Evolutionary conservation across 129 eudicot species (phyloP), one percentile per base, ranked within the genome.

Genomic region (Helichrysum umbraculigerum): DNA sequence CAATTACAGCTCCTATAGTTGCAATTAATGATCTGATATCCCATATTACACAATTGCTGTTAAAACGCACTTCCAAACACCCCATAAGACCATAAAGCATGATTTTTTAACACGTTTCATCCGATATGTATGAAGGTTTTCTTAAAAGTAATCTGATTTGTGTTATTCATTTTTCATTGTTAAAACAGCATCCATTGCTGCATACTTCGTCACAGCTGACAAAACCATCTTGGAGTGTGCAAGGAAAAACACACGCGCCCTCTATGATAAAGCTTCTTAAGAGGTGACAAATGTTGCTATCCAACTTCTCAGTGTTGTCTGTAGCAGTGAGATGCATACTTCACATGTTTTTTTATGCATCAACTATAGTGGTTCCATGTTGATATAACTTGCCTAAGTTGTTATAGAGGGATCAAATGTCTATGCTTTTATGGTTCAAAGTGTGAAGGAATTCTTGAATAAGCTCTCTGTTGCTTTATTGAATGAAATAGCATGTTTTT

Each of bases 191-290:
- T 89, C 98, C 1, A 87, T 92, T 70, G 96, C 98, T 29, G 88
- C 93, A 44, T 92, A 87, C 85, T 92, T 92, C 79, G 81, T 92
- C 79, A 86, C 93, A 19, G 98, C 96, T 61, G 96, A 92, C 83
- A 92, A 89, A 83, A 92, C 98, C 34, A 92, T 92, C 57, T 73
- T 89, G 91, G 98, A 88, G 71, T 86, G 93, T 60, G 98, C 98
- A 66, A 81, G 98, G 89, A 86, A 79, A 78, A 92, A 92, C 75
- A 82, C 75, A 9, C 79, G 79, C 11, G 7, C 86, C 4, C 83
- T 85, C 10, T 91, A 92, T 29, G 58, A 79, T 21, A 87, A 83
- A 80, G 54, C 87, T 21, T 41, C 87, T 35, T 78, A 72, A 59
- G 42, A 66, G 76, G 20, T 75, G 50, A 75, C 64, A 79, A 50